A percentile compares a stretch with the other conserved stretches of the same genome.
phyloP scores from a whole-genome alignment of 1,139 yeast species.

The Kurtzmaniella natalensis region DNA sequence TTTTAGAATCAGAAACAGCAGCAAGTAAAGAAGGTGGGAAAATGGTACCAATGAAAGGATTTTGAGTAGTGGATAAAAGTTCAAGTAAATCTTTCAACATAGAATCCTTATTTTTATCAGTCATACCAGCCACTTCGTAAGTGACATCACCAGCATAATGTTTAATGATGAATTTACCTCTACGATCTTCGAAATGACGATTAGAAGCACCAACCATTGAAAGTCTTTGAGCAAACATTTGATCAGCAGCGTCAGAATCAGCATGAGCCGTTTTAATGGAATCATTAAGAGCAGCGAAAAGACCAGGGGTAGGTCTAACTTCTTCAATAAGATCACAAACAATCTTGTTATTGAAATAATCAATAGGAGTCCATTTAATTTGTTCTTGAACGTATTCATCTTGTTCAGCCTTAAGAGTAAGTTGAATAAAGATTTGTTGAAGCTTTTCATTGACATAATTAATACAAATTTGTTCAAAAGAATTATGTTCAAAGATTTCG shows the following conservation, averaged over 20 bases:
- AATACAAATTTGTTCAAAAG: conserved; percentile 95
- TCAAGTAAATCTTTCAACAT: conserved; percentile 85
- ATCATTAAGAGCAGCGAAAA: conserved; percentile 94
- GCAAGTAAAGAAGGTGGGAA: conserved; percentile 67
- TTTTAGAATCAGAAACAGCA: conserved; percentile 67
- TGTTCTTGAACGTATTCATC: conserved; percentile 95
- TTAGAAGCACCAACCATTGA: conserved; percentile 75
- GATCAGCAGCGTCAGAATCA: conserved; percentile 95
- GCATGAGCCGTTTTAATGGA: conserved; percentile 99
- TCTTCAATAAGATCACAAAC: conserved; percentile 97
- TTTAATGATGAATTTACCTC: conserved; percentile 82
- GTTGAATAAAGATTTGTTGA: conserved; percentile 94
- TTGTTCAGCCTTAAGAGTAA: conserved; percentile 94
- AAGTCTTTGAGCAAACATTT: conserved; percentile 88
- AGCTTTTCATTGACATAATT: conserved; percentile 95
- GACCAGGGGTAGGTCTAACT: conserved; percentile 86
- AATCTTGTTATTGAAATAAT: conserved; percentile 91
- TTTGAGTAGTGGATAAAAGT: conserved; percentile 66
- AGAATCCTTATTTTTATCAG: conserved; percentile 96
- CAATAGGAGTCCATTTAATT: conserved; percentile 96
- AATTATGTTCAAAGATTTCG: conserved; percentile 94
- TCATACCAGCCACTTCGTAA: conserved; percentile 85
- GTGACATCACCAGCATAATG: conserved; percentile 99
- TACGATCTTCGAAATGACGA: conserved; percentile 86
- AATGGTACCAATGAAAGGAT: conserved; percentile 53